phyloP scores from a whole-genome alignment of 768 basidiomycete genomes.

The Boletus insuetus region DNA sequence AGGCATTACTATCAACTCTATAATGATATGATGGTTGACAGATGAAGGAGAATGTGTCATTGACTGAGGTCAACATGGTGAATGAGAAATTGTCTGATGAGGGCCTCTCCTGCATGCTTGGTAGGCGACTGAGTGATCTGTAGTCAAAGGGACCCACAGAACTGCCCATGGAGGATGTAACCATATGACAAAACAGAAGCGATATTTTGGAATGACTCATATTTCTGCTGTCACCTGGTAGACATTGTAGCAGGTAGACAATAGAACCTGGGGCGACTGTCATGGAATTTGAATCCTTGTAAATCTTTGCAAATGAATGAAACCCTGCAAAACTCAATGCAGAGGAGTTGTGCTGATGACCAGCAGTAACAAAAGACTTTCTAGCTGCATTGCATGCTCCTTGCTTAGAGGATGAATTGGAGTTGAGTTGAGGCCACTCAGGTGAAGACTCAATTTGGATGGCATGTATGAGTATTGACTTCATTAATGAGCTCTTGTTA shows the following conservation, averaged over 20 bases:
- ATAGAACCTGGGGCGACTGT: conserved; percentile 63
- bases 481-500: conserved; percentile 53
- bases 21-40: too few relatives aligned
- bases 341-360: conserved; percentile 42
- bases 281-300: conserved; percentile 71
- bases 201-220: conserved; percentile 68
- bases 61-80: conserved; percentile 51
- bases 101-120: conserved; percentile 52
- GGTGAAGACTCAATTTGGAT: conserved; percentile 36
- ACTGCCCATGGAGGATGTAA: conserved; percentile 58
- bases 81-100: conserved; percentile 58
- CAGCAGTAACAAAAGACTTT: conserved; percentile 12
- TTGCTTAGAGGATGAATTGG: too few relatives aligned
- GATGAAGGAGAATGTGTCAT: conserved; percentile 73
- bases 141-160: conserved; percentile 73
- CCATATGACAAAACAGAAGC: conserved; percentile 82
- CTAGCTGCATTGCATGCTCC: conserved; percentile 21
- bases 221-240: conserved; percentile 41
- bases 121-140: conserved; percentile 34
- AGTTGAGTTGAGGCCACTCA: too few relatives aligned
- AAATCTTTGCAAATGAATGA: conserved; percentile 74
- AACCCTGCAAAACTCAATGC: conserved; percentile 67
- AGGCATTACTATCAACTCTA: too few relatives aligned
- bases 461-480: conserved; percentile 53
- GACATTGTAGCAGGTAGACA: conserved; percentile 45